Evolutionary conservation across 2,329 filamentous ascomycete genomes (phyloP).

Genomic region (Microcyclosporella mali): DNA sequence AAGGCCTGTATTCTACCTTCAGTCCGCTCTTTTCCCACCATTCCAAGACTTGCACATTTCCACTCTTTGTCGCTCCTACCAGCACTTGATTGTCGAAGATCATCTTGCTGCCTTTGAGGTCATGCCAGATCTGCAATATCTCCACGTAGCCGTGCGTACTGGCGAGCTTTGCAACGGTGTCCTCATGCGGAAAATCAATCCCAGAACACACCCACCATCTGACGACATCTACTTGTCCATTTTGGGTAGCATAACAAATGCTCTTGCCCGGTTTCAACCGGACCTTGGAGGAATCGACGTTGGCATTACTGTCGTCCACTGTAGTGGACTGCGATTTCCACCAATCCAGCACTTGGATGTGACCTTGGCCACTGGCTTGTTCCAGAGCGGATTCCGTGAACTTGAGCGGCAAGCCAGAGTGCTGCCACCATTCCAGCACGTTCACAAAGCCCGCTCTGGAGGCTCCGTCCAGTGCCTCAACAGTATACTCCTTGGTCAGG

Average conservation of each 20-base stretch:
- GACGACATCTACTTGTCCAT: slow-evolving; percentile 69
- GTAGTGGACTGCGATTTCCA: slow-evolving; percentile 60
- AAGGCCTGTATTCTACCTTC: slow-evolving; percentile 85
- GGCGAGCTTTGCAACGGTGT: slow-evolving; percentile 76
- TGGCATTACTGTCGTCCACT: slow-evolving; percentile 24
- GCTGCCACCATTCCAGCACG: slow-evolving; percentile 87
- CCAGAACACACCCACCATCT: slow-evolving; percentile 83
- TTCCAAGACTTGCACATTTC: slow-evolving; percentile 75
- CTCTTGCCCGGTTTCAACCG: slow-evolving; percentile 76
- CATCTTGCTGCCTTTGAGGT: slow-evolving; percentile 66
- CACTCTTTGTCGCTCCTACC: slow-evolving; percentile 79
- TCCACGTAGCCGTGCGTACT: slow-evolving; percentile 78
- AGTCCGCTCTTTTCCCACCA: slow-evolving; percentile 82
- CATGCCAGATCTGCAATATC: slow-evolving; percentile 77
- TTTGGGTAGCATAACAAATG: slow-evolving; percentile 75
- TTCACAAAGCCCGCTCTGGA: slow-evolving; percentile 78
- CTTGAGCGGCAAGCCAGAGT: slow-evolving; percentile 69
- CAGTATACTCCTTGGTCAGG: slow-evolving; percentile 76
- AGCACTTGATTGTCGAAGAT: slow-evolving; percentile 79
- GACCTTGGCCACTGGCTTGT: slow-evolving; percentile 76
- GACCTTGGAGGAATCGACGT: slow-evolving; percentile 33
- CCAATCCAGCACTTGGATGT: slow-evolving; percentile 85
- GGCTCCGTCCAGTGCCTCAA: slow-evolving; percentile 79
- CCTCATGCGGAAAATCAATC: slow-evolving; percentile 72
- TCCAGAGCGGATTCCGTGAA: slow-evolving; percentile 86